Base-by-base conservation (phyloP, 2,329 filamentous ascomycete genomes). In the Bipolaris zeicola region DNA sequence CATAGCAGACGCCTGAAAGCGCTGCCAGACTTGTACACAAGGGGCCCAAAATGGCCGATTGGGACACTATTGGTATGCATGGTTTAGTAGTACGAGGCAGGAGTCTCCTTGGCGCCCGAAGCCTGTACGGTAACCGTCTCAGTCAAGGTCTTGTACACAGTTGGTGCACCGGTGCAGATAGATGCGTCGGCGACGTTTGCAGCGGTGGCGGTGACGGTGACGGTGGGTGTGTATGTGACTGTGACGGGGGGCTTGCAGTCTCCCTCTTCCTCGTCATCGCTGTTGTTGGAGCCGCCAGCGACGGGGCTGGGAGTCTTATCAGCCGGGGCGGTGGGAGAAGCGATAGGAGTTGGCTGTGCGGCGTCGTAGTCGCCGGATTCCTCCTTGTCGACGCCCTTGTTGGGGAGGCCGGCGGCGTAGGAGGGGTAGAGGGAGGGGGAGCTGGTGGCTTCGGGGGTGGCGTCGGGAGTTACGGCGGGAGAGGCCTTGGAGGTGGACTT, bases 161-260 rank as follows among this genome's bases (percentile, higher is more conserved):
- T 60, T 26, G 46, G 54, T 5, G 50, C 24, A 16, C 43, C 18
- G 5, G 50, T 46, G 46, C 63, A 70, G 13, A 52, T 58, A 1
- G 63, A 58, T 1, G 51, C 53, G 24, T 53, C 52, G 6, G 59
- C 54, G 36, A 36, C 51, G 10, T 38, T 59, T n/a, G 63, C 64
- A 38, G 65, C 42, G 22, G 54, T 61, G 24, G 62, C 63, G 38
- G 67, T 70, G 7, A 70, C 62, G 33, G 64, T 65, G 50, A 70
- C 52, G 18, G 69, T 72, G 11, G 68, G 68, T 1, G 69, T 72
- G 51, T 70, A 56, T 3, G 69, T 72, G 5, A 73, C 58, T 20
- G 63, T 64, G 14, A 67, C 57, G 3, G 66, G 64, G 1, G 60
- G 53, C 41, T 62, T 61, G 65, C 70, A 70, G 22, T 55, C 59